Evolutionary conservation across 768 basidiomycete genomes (phyloP).

Genomic region (Serendipita vermifera): DNA sequence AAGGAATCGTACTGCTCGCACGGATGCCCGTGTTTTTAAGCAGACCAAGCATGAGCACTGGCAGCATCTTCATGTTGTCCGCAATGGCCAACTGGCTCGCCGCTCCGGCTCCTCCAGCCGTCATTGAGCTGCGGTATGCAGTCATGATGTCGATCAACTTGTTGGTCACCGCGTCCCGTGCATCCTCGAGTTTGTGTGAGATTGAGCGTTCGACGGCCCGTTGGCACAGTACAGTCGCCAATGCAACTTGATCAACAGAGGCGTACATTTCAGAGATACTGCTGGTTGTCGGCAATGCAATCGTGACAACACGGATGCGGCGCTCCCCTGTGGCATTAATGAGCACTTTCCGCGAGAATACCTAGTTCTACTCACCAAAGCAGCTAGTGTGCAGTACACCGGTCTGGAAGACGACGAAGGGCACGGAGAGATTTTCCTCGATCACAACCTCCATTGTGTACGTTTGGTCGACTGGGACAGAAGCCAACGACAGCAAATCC

Average conservation of each 20-base stretch:
- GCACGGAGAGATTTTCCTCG: conserved; percentile 81
- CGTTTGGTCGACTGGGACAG: conserved; percentile 91
- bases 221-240: conserved; percentile 73
- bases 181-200: conserved; percentile 79
- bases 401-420: conserved; percentile 89
- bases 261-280: conserved; percentile 83
- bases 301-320: conserved; percentile 81
- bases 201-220: conserved; percentile 86
- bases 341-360: not conserved
- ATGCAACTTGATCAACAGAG: conserved; percentile 78
- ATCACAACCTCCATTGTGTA: conserved; percentile 94
- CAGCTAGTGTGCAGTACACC: conserved; percentile 91
- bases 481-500: conserved; percentile 88
- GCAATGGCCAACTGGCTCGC: conserved; percentile 86
- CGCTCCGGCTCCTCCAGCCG: conserved; percentile 81
- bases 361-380: conserved; percentile 51
- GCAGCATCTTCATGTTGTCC: conserved; percentile 91
- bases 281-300: conserved; percentile 75
- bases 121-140: conserved; percentile 94
- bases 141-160: conserved; percentile 72
- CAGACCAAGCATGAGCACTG: conserved; percentile 76
- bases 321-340: conserved; percentile 45
- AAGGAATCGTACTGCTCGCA: conserved; percentile 93
- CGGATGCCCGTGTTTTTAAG: conserved; percentile 94
- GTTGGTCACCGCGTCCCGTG: conserved; percentile 70